Base-by-base conservation (phyloP, 352 stramenopile genomes). In the Blastocystis sp. region DNA sequence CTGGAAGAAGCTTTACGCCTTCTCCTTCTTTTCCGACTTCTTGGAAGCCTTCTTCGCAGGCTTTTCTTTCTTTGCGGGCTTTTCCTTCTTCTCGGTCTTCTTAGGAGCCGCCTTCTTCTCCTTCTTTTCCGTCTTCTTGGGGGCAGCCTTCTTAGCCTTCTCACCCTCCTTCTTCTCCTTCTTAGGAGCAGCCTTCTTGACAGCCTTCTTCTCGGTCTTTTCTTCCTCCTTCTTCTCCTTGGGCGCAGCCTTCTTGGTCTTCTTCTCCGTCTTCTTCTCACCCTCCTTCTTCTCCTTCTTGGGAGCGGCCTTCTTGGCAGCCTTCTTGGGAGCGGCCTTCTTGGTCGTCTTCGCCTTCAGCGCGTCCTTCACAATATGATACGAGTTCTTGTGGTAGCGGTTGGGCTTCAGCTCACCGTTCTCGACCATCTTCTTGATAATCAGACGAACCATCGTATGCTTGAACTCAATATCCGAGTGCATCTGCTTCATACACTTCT, bases 401-500 rank as follows among this genome's bases (percentile, higher is more conserved):
- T 48, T 29, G 21, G 57, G 42, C 1, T 21, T 42, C n/a, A 85
- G 42, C 42, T 85, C 75, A 4, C 59, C 40, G 4, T 76, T 85
- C 36, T 72, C 46, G 4, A 85, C 21, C 57, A 76, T 76, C 40
- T 59, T 63, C 34, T 85, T 85, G 38, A 85, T 67, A 24, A 76
- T 76, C 14, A 18, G 24, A 18, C 75, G 21, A 9, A 85, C 63
- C 32, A 56, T 27, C 1, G 63, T 75, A n/a, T 85, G 75, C 21
- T 85, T 85, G 21, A 85, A 53, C 14, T 69, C 59, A 21, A 85
- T 46, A 6, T 85, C 75, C 4, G 75, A 18, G 32, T 85, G 63
- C 7, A 73, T 27, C 48, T 85, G 49, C 75, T 85, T 85, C 3
- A 85, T 64, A 27, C 75, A 72, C 27, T 85, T 85, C 32, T 85